Conservation (phyloP, 176 grass and related monocot species). For the Hyparrhenia diplandra region DNA sequence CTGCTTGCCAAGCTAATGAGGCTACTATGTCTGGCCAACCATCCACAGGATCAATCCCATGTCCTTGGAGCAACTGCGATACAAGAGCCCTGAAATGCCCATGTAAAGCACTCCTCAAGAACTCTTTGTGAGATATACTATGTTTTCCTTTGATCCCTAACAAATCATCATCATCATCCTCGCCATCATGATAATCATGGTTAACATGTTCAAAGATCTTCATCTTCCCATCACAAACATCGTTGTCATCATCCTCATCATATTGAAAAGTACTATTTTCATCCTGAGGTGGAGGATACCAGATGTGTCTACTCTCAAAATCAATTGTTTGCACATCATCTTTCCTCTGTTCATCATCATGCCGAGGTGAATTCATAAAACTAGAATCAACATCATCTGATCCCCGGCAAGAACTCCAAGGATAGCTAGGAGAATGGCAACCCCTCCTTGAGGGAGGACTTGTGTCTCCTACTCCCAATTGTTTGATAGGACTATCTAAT, state of each 20-base stretch:
- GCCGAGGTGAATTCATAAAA: slow-evolving; percentile 34
- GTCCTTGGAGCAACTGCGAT: slow-evolving; percentile 73
- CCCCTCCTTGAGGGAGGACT: slow-evolving; percentile 50
- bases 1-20: slow-evolving; percentile 88
- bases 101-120: slow-evolving; percentile 59
- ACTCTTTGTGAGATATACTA: slow-evolving; percentile 65
- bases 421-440: slow-evolving; percentile 34
- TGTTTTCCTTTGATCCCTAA: slow-evolving; percentile 40
- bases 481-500: slow-evolving; percentile 52
- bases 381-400: slow-evolving; percentile 34
- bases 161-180: slow-evolving; percentile 30
- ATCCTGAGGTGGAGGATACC: slow-evolving; percentile 76
- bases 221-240: slow-evolving; percentile 25
- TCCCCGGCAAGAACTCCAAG: slow-evolving; percentile 33
- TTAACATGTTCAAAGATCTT: slow-evolving; percentile 35
- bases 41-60: slow-evolving; percentile 55
- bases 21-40: slow-evolving; percentile 74
- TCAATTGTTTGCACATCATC: slow-evolving; percentile 40
- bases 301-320: slow-evolving; percentile 64
- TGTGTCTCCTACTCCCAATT: slow-evolving; percentile 36
- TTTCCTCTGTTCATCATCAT: slow-evolving; percentile 28
- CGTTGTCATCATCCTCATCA: slow-evolving; percentile 58
- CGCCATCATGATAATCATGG: slow-evolving; percentile 32
- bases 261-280: slow-evolving; percentile 64
- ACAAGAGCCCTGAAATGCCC: slow-evolving; percentile 90